Evolutionary conservation across 2,329 filamentous ascomycete species (phyloP).

Genomic region (Colletotrichum spinosum): DNA sequence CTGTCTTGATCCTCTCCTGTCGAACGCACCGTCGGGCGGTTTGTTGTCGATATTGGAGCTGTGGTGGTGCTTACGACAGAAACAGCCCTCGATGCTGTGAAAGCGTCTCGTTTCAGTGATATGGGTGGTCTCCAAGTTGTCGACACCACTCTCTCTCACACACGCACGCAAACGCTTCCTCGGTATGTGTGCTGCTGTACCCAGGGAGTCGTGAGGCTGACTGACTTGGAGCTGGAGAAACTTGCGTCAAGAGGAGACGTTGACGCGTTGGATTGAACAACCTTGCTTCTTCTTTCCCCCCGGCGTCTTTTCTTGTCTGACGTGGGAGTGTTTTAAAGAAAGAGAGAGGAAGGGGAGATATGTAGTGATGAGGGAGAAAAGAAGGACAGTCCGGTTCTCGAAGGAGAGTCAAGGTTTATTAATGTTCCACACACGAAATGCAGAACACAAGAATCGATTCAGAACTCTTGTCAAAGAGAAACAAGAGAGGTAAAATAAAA

Average conservation of each 20-base stretch:
- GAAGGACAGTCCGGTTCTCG: too few relatives aligned
- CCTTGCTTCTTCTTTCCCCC: too few relatives aligned
- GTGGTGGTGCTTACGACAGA: too few relatives aligned
- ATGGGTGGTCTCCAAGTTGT: constrained; percentile 4
- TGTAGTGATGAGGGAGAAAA: background rate
- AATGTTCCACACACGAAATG: constrained; percentile 21
- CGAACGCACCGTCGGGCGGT: background rate
- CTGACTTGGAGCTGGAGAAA: too few relatives aligned
- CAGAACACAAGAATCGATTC: background rate
- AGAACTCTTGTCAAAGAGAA: constrained; percentile 2
- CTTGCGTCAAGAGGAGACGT: too few relatives aligned
- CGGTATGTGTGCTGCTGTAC: background rate
- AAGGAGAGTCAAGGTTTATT: constrained; percentile 3
- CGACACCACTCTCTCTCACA: background rate
- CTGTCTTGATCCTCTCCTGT: background rate
- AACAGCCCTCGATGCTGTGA: constrained; percentile 14
- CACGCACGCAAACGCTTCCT: background rate
- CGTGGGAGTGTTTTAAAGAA: constrained; percentile 31
- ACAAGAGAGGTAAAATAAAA: background rate
- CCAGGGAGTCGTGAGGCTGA: too few relatives aligned
- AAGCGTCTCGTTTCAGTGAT: constrained; percentile 30
- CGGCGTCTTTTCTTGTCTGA: constrained; percentile 29
- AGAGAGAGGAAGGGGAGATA: background rate
- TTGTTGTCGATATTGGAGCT: too few relatives aligned
- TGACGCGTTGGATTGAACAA: too few relatives aligned